Conservation (phyloP, 352 stramenopile genomes). For the Phytophthora palmivora region DNA sequence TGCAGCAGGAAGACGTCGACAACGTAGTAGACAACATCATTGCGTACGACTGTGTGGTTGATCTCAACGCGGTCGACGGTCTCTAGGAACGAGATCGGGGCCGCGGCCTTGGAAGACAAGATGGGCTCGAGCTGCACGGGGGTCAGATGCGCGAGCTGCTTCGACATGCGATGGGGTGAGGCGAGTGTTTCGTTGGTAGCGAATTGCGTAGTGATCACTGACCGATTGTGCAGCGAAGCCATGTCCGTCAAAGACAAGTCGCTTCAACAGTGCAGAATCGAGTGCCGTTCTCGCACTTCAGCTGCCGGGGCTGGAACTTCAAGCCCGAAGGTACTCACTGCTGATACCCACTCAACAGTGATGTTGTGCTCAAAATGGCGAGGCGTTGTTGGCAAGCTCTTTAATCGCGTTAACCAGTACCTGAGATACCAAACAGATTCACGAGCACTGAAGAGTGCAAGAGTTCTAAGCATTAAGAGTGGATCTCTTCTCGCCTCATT, state of each 20-base stretch:
- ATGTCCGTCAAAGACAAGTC: slow-evolving; percentile 29
- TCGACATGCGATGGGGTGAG: slow-evolving; percentile 22
- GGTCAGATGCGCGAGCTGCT: slow-evolving; percentile 60
- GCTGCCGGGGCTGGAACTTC: slow-evolving; percentile 14
- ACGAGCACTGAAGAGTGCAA: too few species aligned
- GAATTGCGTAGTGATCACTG: slow-evolving; percentile 21
- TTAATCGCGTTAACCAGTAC: neutral
- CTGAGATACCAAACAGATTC: neutral
- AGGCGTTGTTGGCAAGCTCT: neutral
- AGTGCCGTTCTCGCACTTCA: slow-evolving; percentile 6
- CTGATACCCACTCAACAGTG: too few species aligned
- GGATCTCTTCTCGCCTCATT: too few species aligned
- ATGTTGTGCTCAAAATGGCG: too few species aligned
- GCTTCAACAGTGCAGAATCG: slow-evolving; percentile 23
- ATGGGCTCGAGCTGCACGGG: slow-evolving; percentile 63
- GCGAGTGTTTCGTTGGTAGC: neutral
- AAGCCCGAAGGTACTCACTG: slow-evolving; percentile 56
- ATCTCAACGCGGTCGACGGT: slow-evolving; percentile 59
- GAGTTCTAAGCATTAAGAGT: too few species aligned
- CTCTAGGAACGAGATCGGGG: slow-evolving; percentile 45
- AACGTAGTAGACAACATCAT: slow-evolving; percentile 55
- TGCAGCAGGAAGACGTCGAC: slow-evolving; percentile 67
- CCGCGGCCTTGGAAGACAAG: slow-evolving; percentile 31
- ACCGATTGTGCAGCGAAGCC: slow-evolving; percentile 20
- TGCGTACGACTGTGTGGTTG: slow-evolving; percentile 37